Evolutionary conservation across 345 rosid genomes (phyloP).

Genomic region (Microcos paniculata): DNA sequence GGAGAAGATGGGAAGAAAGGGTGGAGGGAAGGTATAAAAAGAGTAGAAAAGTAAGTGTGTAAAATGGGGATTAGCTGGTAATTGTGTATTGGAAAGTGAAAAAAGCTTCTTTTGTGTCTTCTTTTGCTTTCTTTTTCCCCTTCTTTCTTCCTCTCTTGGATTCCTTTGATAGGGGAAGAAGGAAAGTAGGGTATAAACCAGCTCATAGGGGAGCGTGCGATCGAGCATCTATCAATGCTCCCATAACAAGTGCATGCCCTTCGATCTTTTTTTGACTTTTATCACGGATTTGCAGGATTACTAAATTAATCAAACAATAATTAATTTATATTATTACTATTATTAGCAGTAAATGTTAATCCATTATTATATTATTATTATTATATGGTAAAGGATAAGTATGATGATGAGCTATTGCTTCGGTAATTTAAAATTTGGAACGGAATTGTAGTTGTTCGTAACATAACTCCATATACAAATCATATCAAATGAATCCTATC

Average conservation of each 20-base stretch:
- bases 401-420: too few species aligned
- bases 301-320: too few species aligned
- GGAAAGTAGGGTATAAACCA: slow-evolving; percentile 60
- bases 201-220: slow-evolving; percentile 39
- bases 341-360: too few species aligned
- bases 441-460: too few species aligned
- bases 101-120: slow-evolving; percentile 47
- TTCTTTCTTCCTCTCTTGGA: slow-evolving; percentile 26
- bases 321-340: too few species aligned
- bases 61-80: not conserved
- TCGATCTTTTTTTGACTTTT: not conserved
- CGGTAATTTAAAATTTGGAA: too few species aligned
- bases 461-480: too few species aligned
- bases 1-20: not conserved
- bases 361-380: too few species aligned
- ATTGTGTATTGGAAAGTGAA: slow-evolving; percentile 18
- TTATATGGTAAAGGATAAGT: too few species aligned
- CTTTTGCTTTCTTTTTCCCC: slow-evolving; percentile 11
- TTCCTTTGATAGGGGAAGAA: slow-evolving; percentile 49
- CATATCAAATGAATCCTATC: not conserved
- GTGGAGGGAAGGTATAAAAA: slow-evolving; percentile 10
- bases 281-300: not conserved
- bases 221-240: not conserved
- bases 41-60: slow-evolving; percentile 1
- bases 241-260: not conserved